Conservation (phyloP, 1,284 basidiomycete genomes). For the Wallemia mellicola region DNA sequence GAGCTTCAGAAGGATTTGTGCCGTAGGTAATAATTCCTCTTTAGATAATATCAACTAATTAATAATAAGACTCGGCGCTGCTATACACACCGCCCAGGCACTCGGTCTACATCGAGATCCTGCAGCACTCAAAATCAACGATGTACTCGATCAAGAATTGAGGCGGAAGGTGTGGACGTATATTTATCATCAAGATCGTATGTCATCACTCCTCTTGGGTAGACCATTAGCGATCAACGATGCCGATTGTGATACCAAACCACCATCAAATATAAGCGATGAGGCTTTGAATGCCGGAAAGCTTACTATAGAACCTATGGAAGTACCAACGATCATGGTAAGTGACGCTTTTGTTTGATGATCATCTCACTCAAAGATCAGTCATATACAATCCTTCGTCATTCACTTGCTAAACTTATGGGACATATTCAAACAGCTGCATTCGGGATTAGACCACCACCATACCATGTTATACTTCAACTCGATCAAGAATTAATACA, state of each 20-base stretch:
- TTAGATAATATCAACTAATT: conserved; percentile 17
- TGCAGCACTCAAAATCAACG: conserved; percentile 16
- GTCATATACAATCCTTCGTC: conserved; percentile 8
- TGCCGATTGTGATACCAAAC: conserved; percentile 17
- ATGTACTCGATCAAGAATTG: conserved; percentile 19
- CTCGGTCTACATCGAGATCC: conserved; percentile 18
- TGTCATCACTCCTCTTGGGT: conserved; percentile 17
- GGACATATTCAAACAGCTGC: conserved; percentile 10
- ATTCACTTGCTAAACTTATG: conserved; percentile 18
- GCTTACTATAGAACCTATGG: conserved; percentile 17
- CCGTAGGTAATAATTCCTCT: conserved; percentile 1
- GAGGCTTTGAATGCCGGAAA: conserved; percentile 17
- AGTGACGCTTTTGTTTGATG: conserved; percentile 18
- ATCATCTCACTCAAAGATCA: no score
- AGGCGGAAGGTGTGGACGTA: conserved; percentile 17
- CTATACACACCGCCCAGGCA: conserved; percentile 17
- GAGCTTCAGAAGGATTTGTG: background rate
- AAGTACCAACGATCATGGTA: conserved; percentile 17
- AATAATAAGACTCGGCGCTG: conserved; percentile 17
- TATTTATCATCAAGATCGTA: conserved; percentile 18
- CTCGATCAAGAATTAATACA: conserved; percentile 12
- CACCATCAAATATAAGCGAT: conserved; percentile 18
- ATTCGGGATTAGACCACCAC: conserved; percentile 18
- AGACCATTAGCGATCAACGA: conserved; percentile 18
- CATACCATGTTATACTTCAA: conserved; percentile 18